Base-by-base conservation (phyloP, 306 rosid genomes). In the Elaeagnus macrophylla region DNA sequence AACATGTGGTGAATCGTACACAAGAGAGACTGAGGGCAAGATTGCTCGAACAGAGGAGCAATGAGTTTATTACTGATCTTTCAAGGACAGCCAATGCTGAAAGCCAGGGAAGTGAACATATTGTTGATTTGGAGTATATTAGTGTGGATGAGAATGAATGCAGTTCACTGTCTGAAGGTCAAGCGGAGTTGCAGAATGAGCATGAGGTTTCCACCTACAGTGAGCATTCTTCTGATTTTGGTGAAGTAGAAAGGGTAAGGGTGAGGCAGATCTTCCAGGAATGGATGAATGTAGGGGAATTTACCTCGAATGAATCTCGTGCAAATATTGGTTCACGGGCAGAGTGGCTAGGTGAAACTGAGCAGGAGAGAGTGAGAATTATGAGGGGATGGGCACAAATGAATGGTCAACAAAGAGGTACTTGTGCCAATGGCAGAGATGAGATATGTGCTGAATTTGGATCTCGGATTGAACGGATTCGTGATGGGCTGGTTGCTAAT, bases 211-310 rank as follows among this genome's bases (percentile, higher is more conserved):
- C 73, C 39, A 76, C 66, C 73, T 72, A 54, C 51, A 64, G 77
- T 61, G 97, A 80, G 67, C 75, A 66, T 57, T 81, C 85, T 35
- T 64, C 83, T 60, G 87, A 82, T 73, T 61, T 84, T 37, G 93
- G 93, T 53, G 84, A 75, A 57, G 83, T 77, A 67, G 96, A 85
- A 54, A 83, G 96, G 86, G 96, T 60, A 64, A 80, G 99, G 75
- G 99, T 91, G 67, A 80, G 99, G 66, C 81, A 82, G 68, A 69
- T 84, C 75, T 91, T 91, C 61, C 83, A 73, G 76, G 99, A 78
- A 65, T 91, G 99, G 96, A 91, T 75, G 87, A 77, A 68, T 56
- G 81, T 48, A 8, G 67, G 76, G 68, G 95, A 75, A 65, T 75
- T 42, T 32, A 61, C 71, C 42, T 63, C 93, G 7, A 68, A 73